Evolutionary conservation across 768 basidiomycete species (phyloP), one percentile per base, ranked within the genome.

Genomic region (Lentinus brumalis): DNA sequence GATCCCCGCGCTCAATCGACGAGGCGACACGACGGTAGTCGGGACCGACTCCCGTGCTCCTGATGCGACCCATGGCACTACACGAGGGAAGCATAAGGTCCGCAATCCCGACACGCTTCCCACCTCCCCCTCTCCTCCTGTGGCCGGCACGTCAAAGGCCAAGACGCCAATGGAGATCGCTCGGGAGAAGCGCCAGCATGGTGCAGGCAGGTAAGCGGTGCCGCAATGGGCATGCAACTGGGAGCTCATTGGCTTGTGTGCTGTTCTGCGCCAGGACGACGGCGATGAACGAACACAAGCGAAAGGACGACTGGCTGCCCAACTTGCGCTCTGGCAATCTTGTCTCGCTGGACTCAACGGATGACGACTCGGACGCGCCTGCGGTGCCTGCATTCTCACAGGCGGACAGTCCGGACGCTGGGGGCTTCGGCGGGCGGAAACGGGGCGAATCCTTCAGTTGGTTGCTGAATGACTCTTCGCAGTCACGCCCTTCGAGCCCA

Each of bases 121-220:
- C 29, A 42, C 32, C 32, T 11, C 6, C 5, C 14, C 47, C 29
- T 41, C n/a, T 16, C 42, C 50, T 12, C 26, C 49, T 1, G 50
- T 38, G 16, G n/a, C 49, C 26, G 14, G 21, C 1, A 32, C 21
- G 35, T 52, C 50, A 29, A 44, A 44, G 50, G 42, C 3, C 42
- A 16, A 30, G 26, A 5, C 18, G 8, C 60, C 60, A 12, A 16
- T 61, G 35, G 50, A 61, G n/a, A 56, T 61, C 16, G 60, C 60
- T 38, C 44, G 35, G 38, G 55, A 61, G 29, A 41, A 55, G 21
- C 50, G 50, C 35, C 54, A 56, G 30, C 41, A 61, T 35, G 32
- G 55, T 11, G 26, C 46, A 29, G 46, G 21, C 6, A 49, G 46
- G 60, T 61, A 42, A 61, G 60, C 51, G 15, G 16, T 26, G 18